Evolutionary conservation across 768 basidiomycete genomes (phyloP).

Genomic region (Daedaleopsis sinensis): DNA sequence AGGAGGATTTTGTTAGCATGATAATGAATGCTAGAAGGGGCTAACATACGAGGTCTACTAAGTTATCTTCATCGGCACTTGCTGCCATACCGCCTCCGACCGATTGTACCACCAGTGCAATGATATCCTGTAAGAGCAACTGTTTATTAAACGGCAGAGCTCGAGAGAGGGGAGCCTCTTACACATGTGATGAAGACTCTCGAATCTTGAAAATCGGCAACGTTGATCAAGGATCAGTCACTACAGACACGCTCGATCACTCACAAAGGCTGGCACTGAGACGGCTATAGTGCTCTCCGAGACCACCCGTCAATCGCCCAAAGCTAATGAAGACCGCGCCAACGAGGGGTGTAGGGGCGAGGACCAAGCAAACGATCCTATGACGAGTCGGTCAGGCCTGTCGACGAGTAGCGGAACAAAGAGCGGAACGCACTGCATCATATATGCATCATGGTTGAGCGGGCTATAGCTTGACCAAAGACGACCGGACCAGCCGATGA

Average conservation of each 20-base stretch:
- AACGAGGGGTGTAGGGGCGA: conserved; percentile 57
- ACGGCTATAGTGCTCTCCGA: conserved; percentile 50
- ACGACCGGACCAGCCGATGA: conserved; percentile 40
- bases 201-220: conserved; percentile 36
- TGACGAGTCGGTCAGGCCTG: no score
- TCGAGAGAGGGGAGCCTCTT: conserved; percentile 2
- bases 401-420: no score
- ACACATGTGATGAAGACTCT: conserved; percentile 44
- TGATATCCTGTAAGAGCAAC: conserved; percentile 50
- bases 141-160: no score
- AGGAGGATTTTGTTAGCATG: no score
- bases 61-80: conserved; percentile 7
- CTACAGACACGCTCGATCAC: conserved; percentile 23
- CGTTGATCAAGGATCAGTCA: background rate
- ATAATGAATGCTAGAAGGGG: no score
- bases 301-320: conserved; percentile 45
- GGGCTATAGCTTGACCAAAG: conserved; percentile 36
- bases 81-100: conserved; percentile 63
- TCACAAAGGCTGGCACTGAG: conserved; percentile 45
- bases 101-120: conserved; percentile 63
- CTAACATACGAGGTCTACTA: background rate
- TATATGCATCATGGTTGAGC: background rate
- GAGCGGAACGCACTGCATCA: background rate
- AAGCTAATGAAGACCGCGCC: conserved; percentile 65
- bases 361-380: conserved; percentile 53